Evolutionary conservation across 257 asterid species (phyloP).

Genomic region (Solanum medicagineum): DNA sequence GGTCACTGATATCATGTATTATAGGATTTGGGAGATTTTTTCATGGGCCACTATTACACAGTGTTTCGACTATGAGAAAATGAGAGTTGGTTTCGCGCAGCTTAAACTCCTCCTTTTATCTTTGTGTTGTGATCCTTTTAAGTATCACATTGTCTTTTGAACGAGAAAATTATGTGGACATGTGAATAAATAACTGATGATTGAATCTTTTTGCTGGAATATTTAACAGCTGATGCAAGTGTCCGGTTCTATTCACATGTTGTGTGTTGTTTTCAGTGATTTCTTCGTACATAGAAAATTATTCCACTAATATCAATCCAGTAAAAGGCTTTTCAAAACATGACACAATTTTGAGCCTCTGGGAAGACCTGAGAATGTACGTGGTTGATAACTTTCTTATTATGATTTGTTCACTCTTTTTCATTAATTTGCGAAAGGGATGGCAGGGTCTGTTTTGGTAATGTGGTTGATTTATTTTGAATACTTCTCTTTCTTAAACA

Average conservation of each 20-base stretch:
- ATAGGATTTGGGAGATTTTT: constrained; percentile 82
- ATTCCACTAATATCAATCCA: too few species aligned
- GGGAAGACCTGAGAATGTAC: too few species aligned
- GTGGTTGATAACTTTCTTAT: too few species aligned
- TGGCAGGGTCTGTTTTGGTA: not conserved
- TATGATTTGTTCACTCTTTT: not conserved
- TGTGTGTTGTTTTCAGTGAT: too few species aligned
- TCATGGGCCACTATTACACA: constrained; percentile 70
- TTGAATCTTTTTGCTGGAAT: not conserved
- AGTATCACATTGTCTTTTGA: not conserved
- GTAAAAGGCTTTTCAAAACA: too few species aligned
- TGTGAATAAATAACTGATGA: not conserved
- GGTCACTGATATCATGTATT: not conserved
- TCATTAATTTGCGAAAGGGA: not conserved
- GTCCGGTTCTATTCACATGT: too few species aligned
- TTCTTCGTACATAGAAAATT: too few species aligned
- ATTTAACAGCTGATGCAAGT: not conserved
- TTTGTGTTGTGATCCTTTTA: not conserved
- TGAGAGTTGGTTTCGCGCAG: constrained; percentile 72
- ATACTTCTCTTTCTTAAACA: not conserved
- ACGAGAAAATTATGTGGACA: not conserved
- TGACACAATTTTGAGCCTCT: too few species aligned
- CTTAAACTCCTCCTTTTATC: constrained; percentile 13
- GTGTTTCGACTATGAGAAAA: constrained; percentile 60
- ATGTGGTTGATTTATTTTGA: not conserved